Conservation (phyloP, 2,329 filamentous ascomycete genomes). For the Penicillium rolfsii region DNA sequence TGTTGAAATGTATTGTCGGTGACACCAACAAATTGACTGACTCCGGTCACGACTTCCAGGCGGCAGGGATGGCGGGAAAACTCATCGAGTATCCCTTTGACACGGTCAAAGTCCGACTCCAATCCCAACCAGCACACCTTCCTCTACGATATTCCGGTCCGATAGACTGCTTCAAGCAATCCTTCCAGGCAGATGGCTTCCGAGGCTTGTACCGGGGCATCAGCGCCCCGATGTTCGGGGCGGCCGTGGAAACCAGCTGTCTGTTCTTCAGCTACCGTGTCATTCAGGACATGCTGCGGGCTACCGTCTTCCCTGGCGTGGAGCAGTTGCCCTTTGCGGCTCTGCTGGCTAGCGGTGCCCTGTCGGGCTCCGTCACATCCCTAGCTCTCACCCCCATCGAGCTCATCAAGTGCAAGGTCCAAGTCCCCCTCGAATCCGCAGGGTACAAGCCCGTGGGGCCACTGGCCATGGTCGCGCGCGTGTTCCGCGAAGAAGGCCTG, state of each 20-base stretch:
- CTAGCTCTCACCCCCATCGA: slow-evolving; percentile 93
- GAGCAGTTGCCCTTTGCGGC: slow-evolving; percentile 72
- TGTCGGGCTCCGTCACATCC: slow-evolving; percentile 85
- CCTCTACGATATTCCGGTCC: slow-evolving; percentile 84
- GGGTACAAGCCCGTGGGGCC: slow-evolving; percentile 60
- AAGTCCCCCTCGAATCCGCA: slow-evolving; percentile 64
- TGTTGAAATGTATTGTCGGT: not conserved
- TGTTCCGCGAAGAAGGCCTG: slow-evolving; percentile 81
- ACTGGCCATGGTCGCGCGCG: slow-evolving; percentile 71
- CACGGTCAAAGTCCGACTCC: slow-evolving; percentile 94
- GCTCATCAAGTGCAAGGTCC: slow-evolving; percentile 97
- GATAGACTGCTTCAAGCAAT: slow-evolving; percentile 90
- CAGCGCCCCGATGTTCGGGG: slow-evolving; percentile 84
- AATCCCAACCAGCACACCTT: slow-evolving; percentile 86
- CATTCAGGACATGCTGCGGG: slow-evolving; percentile 64
- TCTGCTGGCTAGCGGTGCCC: slow-evolving; percentile 78
- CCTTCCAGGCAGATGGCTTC: slow-evolving; percentile 76
- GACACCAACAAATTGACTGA: not conserved
- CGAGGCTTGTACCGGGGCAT: slow-evolving; percentile 87
- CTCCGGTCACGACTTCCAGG: slow-evolving; percentile 47
- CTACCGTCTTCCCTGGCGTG: slow-evolving; percentile 59
- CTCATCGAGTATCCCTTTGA: slow-evolving; percentile 99
- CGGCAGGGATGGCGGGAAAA: slow-evolving; percentile 86
- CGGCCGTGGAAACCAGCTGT: slow-evolving; percentile 87
- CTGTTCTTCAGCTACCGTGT: slow-evolving; percentile 89